Percentiles rank a stretch among this genome's conserved stretches.
Evolutionary conservation across 352 stramenopile species (phyloP).

Genomic region (Pythium coloratum): DNA sequence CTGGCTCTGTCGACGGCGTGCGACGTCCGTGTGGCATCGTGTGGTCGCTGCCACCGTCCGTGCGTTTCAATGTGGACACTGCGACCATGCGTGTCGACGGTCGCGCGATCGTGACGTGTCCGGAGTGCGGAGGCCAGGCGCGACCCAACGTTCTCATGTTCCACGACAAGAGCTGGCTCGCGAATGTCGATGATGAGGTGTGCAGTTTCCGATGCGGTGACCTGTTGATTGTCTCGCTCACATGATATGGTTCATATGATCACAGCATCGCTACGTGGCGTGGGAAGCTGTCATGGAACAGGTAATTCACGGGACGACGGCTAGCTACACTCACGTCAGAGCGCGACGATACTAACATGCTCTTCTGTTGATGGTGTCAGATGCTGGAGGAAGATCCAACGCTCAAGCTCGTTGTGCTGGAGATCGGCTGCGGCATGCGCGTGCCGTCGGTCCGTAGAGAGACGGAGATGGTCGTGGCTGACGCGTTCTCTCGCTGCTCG

Average conservation of each 20-base stretch:
- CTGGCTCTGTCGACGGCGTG: constrained; percentile 46
- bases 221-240: neutral
- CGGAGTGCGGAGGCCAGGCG: constrained; percentile 54
- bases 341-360: neutral
- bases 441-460: constrained; percentile 79
- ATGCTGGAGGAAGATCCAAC: constrained; percentile 65
- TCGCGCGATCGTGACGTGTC: constrained; percentile 39
- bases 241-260: neutral
- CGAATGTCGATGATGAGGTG: constrained; percentile 70
- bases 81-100: constrained; percentile 64
- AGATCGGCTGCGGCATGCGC: constrained; percentile 80
- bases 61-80: constrained; percentile 64
- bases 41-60: constrained; percentile 55
- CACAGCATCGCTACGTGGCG: constrained; percentile 62
- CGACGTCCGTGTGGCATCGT: constrained; percentile 43
- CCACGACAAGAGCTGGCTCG: constrained; percentile 82
- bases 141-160: constrained; percentile 93
- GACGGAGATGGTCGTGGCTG: constrained; percentile 78
- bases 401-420: constrained; percentile 70
- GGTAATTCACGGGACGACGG: constrained; percentile 23
- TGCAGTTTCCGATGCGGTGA: neutral
- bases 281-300: constrained; percentile 81
- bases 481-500: constrained; percentile 58
- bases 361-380: constrained; percentile 25
- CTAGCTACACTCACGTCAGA: neutral